Evolutionary conservation across 805 yeast species (phyloP).

Genomic region (Candida wancherniae): DNA sequence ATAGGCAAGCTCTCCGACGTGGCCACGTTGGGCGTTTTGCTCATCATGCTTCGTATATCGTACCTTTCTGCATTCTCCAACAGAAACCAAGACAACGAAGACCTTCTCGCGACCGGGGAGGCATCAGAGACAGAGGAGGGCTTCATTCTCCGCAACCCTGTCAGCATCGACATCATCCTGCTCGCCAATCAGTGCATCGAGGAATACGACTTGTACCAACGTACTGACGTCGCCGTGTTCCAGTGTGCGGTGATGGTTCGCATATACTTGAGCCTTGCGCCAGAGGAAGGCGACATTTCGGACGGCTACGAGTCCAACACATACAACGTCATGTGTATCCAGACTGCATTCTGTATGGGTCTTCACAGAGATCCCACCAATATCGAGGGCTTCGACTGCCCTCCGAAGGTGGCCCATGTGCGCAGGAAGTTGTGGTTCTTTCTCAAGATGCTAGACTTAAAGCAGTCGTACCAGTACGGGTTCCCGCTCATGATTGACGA

Average conservation of each 20-base stretch:
- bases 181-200: slow-evolving; percentile 33
- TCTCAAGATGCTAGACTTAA: slow-evolving; percentile 28
- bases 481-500: slow-evolving; percentile 31
- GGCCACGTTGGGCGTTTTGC: slow-evolving; percentile 47
- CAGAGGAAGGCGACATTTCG: slow-evolving; percentile 16
- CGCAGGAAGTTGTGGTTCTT: slow-evolving; percentile 18
- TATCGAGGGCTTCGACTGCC: slow-evolving; percentile 1
- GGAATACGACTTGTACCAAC: slow-evolving; percentile 24
- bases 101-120: slow-evolving; percentile 2
- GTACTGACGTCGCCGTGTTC: slow-evolving; percentile 12
- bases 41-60: slow-evolving; percentile 49
- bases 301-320: slow-evolving; percentile 16
- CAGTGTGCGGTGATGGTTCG: slow-evolving; percentile 15
- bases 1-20: slow-evolving; percentile 40
- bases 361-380: slow-evolving; percentile 19
- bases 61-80: slow-evolving; percentile 44
- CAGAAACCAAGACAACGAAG: slow-evolving; percentile 12
- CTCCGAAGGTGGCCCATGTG: slow-evolving; percentile 5
- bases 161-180: slow-evolving; percentile 25
- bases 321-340: slow-evolving; percentile 26
- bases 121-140: slow-evolving; percentile 16
- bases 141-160: slow-evolving; percentile 26
- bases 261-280: slow-evolving; percentile 11
- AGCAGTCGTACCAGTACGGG: slow-evolving; percentile 32
- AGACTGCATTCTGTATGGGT: slow-evolving; percentile 19